phyloP scores from a whole-genome alignment of 768 basidiomycete genomes.

The Holtermanniella nyarrowii region DNA sequence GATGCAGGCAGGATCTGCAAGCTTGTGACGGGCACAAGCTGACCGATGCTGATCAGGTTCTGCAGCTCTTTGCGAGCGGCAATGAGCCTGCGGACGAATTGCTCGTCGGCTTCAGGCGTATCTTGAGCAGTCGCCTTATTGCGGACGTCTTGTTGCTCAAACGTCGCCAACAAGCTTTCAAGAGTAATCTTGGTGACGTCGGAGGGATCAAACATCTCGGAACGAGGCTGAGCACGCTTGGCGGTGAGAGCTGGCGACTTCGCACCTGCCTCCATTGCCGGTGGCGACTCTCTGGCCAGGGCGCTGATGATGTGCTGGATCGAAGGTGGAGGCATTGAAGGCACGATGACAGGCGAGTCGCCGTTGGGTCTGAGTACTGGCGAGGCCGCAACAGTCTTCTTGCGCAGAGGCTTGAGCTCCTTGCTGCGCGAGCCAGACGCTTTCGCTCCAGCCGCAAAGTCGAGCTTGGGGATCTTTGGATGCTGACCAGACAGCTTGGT shows the following conservation, averaged over 20 bases:
- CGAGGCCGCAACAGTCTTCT: not conserved
- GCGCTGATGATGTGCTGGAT: not conserved
- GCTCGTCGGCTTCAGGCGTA: slow-evolving; percentile 29
- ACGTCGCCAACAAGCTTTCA: slow-evolving; percentile 26
- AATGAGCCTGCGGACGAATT: slow-evolving; percentile 25
- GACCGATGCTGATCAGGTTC: slow-evolving; percentile 20
- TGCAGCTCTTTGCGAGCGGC: slow-evolving; percentile 25
- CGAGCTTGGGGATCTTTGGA: slow-evolving; percentile 28
- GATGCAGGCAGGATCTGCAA: slow-evolving; percentile 15
- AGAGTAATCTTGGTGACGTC: slow-evolving; percentile 32
- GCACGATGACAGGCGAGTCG: not conserved
- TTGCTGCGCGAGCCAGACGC: slow-evolving; percentile 18
- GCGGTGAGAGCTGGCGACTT: slow-evolving; percentile 37
- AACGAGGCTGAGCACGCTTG: slow-evolving; percentile 20
- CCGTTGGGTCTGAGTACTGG: not conserved
- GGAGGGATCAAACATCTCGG: slow-evolving; percentile 12
- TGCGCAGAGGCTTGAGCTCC: slow-evolving; percentile 13
- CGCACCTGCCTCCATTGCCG: slow-evolving; percentile 3
- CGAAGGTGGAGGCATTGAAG: slow-evolving; percentile 3
- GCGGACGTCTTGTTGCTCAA: slow-evolving; percentile 26
- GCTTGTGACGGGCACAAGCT: slow-evolving; percentile 21
- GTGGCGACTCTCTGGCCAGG: not conserved
- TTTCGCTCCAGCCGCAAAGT: slow-evolving; percentile 33
- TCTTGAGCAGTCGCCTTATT: slow-evolving; percentile 17
- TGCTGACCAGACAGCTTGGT: slow-evolving; percentile 30